Evolutionary conservation across 2,329 filamentous ascomycete species (phyloP).

Genomic region (Alternaria sp.): DNA sequence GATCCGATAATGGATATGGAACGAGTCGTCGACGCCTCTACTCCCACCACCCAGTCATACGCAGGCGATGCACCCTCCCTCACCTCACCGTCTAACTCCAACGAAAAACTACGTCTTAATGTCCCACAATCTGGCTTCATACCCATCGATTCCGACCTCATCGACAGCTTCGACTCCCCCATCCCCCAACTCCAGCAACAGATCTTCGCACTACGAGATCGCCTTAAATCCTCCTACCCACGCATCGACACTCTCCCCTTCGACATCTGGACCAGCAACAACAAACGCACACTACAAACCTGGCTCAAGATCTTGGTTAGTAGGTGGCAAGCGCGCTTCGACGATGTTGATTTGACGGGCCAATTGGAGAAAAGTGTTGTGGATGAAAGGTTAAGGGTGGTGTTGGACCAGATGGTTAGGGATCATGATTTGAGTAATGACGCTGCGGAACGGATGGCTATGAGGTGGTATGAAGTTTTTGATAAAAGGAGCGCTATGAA

Average conservation of each 20-base stretch:
- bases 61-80: neutral
- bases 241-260: conserved; percentile 39
- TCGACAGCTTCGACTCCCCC: conserved; percentile 27
- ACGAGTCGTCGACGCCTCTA: neutral
- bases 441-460: conserved; percentile 38
- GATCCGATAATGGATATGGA: neutral
- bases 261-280: conserved; percentile 34
- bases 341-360: conserved; percentile 16
- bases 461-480: conserved; percentile 33
- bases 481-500: conserved; percentile 8
- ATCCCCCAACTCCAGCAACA: conserved; percentile 32
- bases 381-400: conserved; percentile 22
- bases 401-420: conserved; percentile 38
- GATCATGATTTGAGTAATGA: conserved; percentile 36
- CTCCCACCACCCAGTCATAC: neutral
- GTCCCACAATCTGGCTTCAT: conserved; percentile 21
- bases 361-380: neutral
- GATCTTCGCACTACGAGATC: conserved; percentile 29
- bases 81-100: neutral
- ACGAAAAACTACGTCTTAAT: conserved; percentile 22
- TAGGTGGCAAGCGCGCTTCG: conserved; percentile 37
- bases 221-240: conserved; percentile 36
- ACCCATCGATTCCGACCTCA: conserved; percentile 32
- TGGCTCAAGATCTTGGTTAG: conserved; percentile 41
- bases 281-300: conserved; percentile 31